Base-by-base conservation (phyloP, 2,329 filamentous ascomycete species). In the Pseudogymnoascus sp. region DNA sequence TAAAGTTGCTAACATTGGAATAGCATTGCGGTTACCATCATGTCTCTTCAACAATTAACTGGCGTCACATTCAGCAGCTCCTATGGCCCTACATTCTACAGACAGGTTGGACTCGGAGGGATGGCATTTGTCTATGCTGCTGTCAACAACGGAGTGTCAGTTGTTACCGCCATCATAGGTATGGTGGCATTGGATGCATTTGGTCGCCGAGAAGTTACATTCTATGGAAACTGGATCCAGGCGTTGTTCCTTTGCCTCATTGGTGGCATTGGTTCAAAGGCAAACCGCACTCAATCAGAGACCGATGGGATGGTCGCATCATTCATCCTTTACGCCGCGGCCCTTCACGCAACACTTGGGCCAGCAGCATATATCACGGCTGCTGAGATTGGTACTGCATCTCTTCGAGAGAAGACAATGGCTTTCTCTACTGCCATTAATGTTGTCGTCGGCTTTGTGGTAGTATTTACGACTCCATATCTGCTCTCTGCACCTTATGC, bases 321-420 rank as follows among this genome's bases (percentile, higher is more conserved):
- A 6, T 62, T 50, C 44, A 65, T 66, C 16, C 56, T 65, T 19
- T 64, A 68, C 53, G 62, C 62, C 29, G 63, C 66, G 0, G 38
- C 67, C 1, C 65, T 64, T 5, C 66, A 65, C 11, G 65, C 56
- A n/a, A 65, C 66, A 42, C 38, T 42, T 19, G 38, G 38, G 6
- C 38, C 38, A 19, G 38, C 38, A 42, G 38, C 38, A 2, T 68
- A 68, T 37, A 68, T 68, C 61, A 67, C 67, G 3, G 67, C 67
- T 24, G 67, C 67, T 4, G 67, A 69, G 62, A 59, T 68, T 16
- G 66, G 65, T 14, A 68, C 66, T 4, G 35, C 56, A 4, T 26
- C 50, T 40, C 50, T 68, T 1, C 66, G 66, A 14, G 67, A 68
- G 35, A 68, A 67, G 64, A 68, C 66, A 24, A 67, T 67, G 67